Conservation (phyloP, 768 basidiomycete species). For the Daedaleopsis sinensis region DNA sequence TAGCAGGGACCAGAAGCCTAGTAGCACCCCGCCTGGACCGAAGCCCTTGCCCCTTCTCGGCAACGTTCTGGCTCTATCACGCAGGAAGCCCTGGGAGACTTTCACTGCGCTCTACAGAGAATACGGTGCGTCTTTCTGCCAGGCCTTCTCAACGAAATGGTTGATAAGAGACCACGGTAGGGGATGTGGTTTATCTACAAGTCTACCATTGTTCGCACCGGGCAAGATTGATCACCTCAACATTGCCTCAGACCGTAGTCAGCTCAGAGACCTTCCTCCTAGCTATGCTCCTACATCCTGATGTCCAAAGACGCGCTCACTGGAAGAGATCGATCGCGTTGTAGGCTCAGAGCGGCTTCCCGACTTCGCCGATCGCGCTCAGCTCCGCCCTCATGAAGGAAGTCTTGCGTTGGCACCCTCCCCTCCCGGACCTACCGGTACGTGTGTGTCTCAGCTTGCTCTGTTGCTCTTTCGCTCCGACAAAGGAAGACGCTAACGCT, state of each 20-base stretch:
- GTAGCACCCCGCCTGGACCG: too few species aligned
- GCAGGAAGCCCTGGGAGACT: too few species aligned
- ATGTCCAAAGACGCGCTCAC: slow-evolving; percentile 30
- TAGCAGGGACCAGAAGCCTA: too few species aligned
- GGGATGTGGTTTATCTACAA: too few species aligned
- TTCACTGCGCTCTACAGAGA: too few species aligned
- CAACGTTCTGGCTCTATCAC: too few species aligned
- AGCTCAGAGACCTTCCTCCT: slow-evolving; percentile 25
- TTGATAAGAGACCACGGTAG: too few species aligned
- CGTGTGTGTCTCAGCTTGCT: neutral
- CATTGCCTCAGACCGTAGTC: neutral
- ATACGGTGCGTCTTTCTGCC: too few species aligned
- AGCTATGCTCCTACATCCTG: slow-evolving; percentile 30
- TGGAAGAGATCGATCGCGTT: slow-evolving; percentile 31
- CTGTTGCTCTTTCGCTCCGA: neutral
- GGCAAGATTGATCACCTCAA: neutral
- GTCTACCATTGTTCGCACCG: neutral
- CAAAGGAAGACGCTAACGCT: neutral
- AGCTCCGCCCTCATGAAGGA: slow-evolving; percentile 31
- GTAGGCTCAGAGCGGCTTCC: slow-evolving; percentile 29
- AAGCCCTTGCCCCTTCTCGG: too few species aligned
- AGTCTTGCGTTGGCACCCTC: neutral
- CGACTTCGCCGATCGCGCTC: slow-evolving; percentile 26
- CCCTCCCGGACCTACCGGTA: neutral
- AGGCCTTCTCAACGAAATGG: too few species aligned